Evolutionary conservation across 2,329 filamentous ascomycete genomes (phyloP).

Genomic region (Scolecobasidium constrictum): DNA sequence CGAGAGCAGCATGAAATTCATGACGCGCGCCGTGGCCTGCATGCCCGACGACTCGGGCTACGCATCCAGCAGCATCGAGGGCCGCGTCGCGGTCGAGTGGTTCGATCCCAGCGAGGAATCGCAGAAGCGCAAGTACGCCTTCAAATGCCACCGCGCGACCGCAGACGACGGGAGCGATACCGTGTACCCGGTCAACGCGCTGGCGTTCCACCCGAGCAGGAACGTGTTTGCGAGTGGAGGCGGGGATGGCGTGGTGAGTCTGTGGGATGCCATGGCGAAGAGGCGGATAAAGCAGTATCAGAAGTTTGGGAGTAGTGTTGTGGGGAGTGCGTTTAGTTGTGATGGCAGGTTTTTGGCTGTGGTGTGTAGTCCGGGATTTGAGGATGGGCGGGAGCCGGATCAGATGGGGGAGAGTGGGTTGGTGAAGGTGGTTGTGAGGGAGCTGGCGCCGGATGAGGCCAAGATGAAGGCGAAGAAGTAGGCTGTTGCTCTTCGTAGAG

Average conservation of each 20-base stretch:
- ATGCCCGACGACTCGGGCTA: slow-evolving; percentile 97
- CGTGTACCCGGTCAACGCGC: slow-evolving; percentile 83
- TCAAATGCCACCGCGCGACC: slow-evolving; percentile 90
- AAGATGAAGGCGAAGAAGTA: slow-evolving; percentile 69
- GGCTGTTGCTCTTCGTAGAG: neutral
- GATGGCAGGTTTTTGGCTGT: slow-evolving; percentile 73
- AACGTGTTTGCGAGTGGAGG: slow-evolving; percentile 85
- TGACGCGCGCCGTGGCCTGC: slow-evolving; percentile 84
- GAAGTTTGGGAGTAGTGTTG: slow-evolving; percentile 68
- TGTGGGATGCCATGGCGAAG: slow-evolving; percentile 91
- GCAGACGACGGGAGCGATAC: slow-evolving; percentile 60
- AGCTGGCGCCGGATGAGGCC: slow-evolving; percentile 78
- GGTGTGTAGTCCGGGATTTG: slow-evolving; percentile 75
- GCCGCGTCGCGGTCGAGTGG: slow-evolving; percentile 93
- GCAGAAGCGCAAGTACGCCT: slow-evolving; percentile 90
- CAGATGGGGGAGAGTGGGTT: slow-evolving; percentile 59
- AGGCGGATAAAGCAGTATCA: slow-evolving; percentile 82
- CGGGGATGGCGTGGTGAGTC: slow-evolving; percentile 79
- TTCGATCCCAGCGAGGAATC: slow-evolving; percentile 83
- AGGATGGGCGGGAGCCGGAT: slow-evolving; percentile 76
- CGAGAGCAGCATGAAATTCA: slow-evolving; percentile 91
- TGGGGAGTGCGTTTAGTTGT: slow-evolving; percentile 63
- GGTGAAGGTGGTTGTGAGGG: slow-evolving; percentile 68
- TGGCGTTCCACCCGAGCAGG: slow-evolving; percentile 69
- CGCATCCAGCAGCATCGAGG: slow-evolving; percentile 85